Base-by-base conservation (phyloP, 2,329 filamentous ascomycete genomes). In the Fusarium equiseti region DNA sequence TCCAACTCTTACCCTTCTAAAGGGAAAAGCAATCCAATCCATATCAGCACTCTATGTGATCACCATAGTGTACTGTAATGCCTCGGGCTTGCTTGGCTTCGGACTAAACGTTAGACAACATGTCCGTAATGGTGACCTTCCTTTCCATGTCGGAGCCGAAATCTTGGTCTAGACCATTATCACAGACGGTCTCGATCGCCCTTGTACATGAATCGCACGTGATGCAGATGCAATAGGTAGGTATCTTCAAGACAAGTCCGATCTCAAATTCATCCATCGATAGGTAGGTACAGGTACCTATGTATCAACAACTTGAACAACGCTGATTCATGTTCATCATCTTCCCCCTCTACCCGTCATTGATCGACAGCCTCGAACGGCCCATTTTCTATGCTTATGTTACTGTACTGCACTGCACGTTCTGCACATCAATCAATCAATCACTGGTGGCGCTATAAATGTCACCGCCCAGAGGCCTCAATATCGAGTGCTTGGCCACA, bases 311-410 rank as follows among this genome's bases (percentile, higher is more conserved):
- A 51, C 18, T 42, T 22, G n/a, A 46, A 16, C 9, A 32, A 32
- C 43, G 18, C 35, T 64, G 50, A 68, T 57, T 53, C 58, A 46
- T 60, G 46, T 26, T n/a, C 20, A 48, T 38, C 24, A 48, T 44
- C 31, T 32, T 32, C 6, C 40, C 18, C 15, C 42, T 53, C 35
- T 50, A 27, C 40, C 46, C 42, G 24, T 52, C 52, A 44, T 53
- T 58, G 68, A 69, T 71, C 68, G 63, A 53, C 63, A 68, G 63
- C 68, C 68, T 71, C 59, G 63, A 71, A 58, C 63, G 44, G 46
- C 24, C 53, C 24, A 56, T 51, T 55, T 27, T 24, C 29, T 67
- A 22, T 32, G 27, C 27, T 29, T 42, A 27, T 53, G 38, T 35
- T 43, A 15, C 24, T n/a, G 35, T 38, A 38, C 35, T 38, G 8